A percentile compares a stretch with the other conserved stretches of the same genome.
Evolutionary conservation across 345 rosid species (phyloP).

Genomic region (Salix arbutifolia): DNA sequence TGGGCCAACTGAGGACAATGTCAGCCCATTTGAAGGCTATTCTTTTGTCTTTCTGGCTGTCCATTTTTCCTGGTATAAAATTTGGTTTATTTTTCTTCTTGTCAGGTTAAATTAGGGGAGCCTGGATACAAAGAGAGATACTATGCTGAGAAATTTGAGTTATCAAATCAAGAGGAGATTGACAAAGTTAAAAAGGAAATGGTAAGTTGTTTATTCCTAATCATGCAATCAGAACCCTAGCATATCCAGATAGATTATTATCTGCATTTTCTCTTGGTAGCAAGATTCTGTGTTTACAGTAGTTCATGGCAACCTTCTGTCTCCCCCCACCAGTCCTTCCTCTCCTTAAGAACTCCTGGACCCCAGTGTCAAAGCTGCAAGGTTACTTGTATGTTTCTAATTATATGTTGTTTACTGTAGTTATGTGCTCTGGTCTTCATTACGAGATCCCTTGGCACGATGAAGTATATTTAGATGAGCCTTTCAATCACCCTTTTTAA

Average conservation of each 20-base stretch:
- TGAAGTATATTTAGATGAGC: not conserved
- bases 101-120: slow-evolving; percentile 85
- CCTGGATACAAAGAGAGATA: slow-evolving; percentile 95
- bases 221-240: not conserved
- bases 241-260: not conserved
- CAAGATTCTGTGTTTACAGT: not conserved
- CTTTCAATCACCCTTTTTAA: not conserved
- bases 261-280: not conserved
- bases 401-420: not conserved
- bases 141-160: slow-evolving; percentile 74
- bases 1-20: slow-evolving; percentile 1
- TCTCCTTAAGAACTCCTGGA: not conserved
- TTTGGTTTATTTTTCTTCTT: not conserved
- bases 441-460: not conserved
- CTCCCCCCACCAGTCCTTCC: not conserved
- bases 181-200: slow-evolving; percentile 63
- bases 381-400: not conserved
- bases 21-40: not conserved
- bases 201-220: slow-evolving; percentile 44
- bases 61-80: not conserved
- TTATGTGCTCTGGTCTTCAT: not conserved
- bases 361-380: not conserved
- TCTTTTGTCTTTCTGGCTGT: not conserved
- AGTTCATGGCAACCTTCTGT: not conserved
- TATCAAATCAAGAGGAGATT: slow-evolving; percentile 55